Base-by-base conservation (phyloP, 2,329 filamentous ascomycete genomes). In the Aciculosporium take region DNA sequence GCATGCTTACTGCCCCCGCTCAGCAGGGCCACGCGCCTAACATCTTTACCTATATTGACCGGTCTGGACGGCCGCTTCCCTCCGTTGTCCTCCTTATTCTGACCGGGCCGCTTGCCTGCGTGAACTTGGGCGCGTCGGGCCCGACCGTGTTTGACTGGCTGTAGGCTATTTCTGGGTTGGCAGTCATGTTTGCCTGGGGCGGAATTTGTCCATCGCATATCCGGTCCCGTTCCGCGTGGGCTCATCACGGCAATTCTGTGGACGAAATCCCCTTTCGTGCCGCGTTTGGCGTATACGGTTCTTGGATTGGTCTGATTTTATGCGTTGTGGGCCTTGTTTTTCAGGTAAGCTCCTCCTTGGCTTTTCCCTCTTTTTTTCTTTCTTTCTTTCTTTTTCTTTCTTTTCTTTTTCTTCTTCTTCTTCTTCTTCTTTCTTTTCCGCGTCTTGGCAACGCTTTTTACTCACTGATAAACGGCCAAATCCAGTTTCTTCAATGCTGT, bases 181-280 rank as follows among this genome's bases (percentile, higher is more conserved):
- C 71, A 10, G 68, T 74, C 20, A 66, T 81, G 34, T 81, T 80
- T 56, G 74, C 76, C 13, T 82, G 77, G 77, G 74, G 67, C 18
- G 75, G 71, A 35, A 79, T 82, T 50, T 79, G 75, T 54, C 55
- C 77, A 15, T 69, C 73, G 1, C 77, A 81, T 51, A 78, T 81
- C 49, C 76, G 77, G n/a, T 81, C 80, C 69, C 75, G 78, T 29
- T 48, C 53, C 4, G 78, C 75, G 0, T 81, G 77, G 77, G 57
- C 55, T 18, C 53, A 59, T 13, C 67, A 79, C 42, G 76, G 76
- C 20, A 74, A 72, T 50, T 67, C 64, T 2, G 55, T 79, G 4
- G 74, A 80, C n/a, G 75, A 79, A 52, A 69, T 84, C 4, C 74
- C 79, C 1, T 84, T 79, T 64, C 59, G 60, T 30, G 74, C 76